Evolutionary conservation across 805 yeast genomes (phyloP).

Genomic region (Candida namnaoensis): DNA sequence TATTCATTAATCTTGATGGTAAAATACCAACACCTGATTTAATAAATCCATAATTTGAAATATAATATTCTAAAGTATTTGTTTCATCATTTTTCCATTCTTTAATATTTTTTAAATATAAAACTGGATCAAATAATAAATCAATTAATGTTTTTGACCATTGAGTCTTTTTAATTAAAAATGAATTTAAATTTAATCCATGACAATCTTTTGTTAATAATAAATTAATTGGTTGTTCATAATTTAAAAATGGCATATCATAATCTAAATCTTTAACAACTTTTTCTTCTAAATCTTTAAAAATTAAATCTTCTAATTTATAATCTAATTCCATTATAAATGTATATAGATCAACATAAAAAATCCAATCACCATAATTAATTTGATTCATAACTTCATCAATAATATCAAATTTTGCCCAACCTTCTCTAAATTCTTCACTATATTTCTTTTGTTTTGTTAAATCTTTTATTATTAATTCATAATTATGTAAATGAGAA

Average conservation of each 20-base stretch:
- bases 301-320: constrained; percentile 25
- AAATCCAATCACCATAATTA: constrained; percentile 26
- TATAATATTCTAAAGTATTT: constrained; percentile 28
- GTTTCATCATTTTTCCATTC: constrained; percentile 27
- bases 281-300: constrained; percentile 19
- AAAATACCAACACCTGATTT: constrained; percentile 29
- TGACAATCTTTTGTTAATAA: constrained; percentile 32
- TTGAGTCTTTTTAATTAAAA: constrained; percentile 26
- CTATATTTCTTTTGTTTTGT: constrained; percentile 38
- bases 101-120: constrained; percentile 32
- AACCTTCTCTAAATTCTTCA: constrained; percentile 38
- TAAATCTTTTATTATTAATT: constrained; percentile 34
- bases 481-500: constrained; percentile 39
- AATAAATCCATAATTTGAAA: constrained; percentile 28
- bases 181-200: constrained; percentile 32
- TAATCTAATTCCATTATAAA: constrained; percentile 31
- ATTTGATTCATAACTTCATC: constrained; percentile 25
- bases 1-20: constrained; percentile 28
- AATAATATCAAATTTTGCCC: constrained; percentile 32
- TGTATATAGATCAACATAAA: constrained; percentile 32
- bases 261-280: constrained; percentile 23
- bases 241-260: constrained; percentile 21
- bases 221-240: constrained; percentile 26
- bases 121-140: constrained; percentile 31
- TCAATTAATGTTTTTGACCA: constrained; percentile 30